A percentile compares a stretch with the other conserved stretches of the same genome.
These are phyloP conservation scores for Penstemon davidsonii DNA, from an alignment of 257 asterid species.

Conservation along the genomic window DNA sequence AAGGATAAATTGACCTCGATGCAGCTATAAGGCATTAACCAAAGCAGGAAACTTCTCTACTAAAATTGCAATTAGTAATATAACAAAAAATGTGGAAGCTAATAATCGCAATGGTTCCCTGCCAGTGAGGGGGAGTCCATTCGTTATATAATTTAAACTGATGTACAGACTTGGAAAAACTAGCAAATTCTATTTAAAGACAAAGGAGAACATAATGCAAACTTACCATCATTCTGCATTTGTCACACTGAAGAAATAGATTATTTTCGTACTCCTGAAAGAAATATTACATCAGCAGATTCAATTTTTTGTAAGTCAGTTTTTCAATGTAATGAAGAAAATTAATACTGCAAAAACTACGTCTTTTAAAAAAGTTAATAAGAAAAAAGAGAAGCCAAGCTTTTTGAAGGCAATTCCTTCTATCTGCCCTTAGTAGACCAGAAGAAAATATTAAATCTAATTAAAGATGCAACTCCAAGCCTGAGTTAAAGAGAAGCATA, in stretches of 20 bases:
- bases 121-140: conserved; percentile 23
- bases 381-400: too few relatives aligned
- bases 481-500: neutral
- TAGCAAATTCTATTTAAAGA: conserved; percentile 10
- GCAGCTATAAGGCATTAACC: conserved; percentile 16
- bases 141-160: neutral
- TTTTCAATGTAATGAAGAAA: too few relatives aligned
- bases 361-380: too few relatives aligned
- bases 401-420: neutral
- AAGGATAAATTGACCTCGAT: conserved; percentile 11
- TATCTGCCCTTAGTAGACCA: neutral
- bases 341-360: too few relatives aligned
- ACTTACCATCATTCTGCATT: conserved; percentile 98
- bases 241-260: conserved; percentile 98
- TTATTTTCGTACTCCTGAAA: conserved; percentile 96
- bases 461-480: too few relatives aligned
- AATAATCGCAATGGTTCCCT: conserved; percentile 16
- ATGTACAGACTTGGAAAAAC: conserved; percentile 19
- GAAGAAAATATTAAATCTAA: neutral
- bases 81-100: conserved; percentile 19
- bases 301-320: neutral
- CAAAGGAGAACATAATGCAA: conserved; percentile 13
- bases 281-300: conserved; percentile 36
- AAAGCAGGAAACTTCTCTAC: conserved; percentile 16
- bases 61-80: conserved; percentile 1